phyloP scores from a whole-genome alignment of 2,329 filamentous ascomycete species.

The Lecanicillium sp. region DNA sequence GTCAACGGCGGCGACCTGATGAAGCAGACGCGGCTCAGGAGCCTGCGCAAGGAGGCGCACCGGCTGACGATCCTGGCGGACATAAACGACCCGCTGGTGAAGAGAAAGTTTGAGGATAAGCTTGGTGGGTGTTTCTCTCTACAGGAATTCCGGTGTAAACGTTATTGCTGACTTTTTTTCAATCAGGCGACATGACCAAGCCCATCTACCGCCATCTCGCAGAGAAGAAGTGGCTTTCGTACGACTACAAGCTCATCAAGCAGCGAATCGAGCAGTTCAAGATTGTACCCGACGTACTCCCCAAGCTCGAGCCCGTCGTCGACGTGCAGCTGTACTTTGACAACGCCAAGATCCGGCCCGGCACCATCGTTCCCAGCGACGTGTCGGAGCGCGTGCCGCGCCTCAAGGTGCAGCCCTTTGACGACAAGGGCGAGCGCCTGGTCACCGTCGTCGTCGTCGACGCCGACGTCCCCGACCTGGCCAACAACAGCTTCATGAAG shows the following conservation, averaged over 20 bases:
- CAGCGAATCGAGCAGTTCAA: constrained; percentile 85
- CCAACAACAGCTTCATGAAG: constrained; percentile 68
- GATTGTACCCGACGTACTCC: constrained; percentile 82
- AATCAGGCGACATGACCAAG: constrained; percentile 83
- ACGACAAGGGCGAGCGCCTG: constrained; percentile 72
- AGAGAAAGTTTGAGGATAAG: constrained; percentile 90
- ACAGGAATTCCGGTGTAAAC: background rate
- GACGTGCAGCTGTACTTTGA: constrained; percentile 81
- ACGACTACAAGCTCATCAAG: constrained; percentile 70
- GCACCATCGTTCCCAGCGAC: constrained; percentile 69
- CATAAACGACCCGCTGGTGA: constrained; percentile 90
- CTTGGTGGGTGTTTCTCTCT: constrained; percentile 52
- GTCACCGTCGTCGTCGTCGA: constrained; percentile 84
- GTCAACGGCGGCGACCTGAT: constrained; percentile 47
- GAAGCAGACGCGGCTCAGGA: constrained; percentile 7
- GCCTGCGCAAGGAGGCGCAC: constrained; percentile 49
- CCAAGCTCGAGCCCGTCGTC: constrained; percentile 68
- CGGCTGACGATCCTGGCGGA: constrained; percentile 83
- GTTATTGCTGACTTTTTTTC: constrained; percentile 17
- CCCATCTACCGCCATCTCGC: constrained; percentile 92
- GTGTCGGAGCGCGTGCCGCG: constrained; percentile 69
- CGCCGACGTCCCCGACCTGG: constrained; percentile 77
- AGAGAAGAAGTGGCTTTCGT: constrained; percentile 78
- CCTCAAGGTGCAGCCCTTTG: constrained; percentile 79
- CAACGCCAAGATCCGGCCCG: constrained; percentile 62